These are phyloP conservation scores for Acer saccharum DNA, from an alignment of 345 rosid genomes.

Conservation along the genomic window DNA sequence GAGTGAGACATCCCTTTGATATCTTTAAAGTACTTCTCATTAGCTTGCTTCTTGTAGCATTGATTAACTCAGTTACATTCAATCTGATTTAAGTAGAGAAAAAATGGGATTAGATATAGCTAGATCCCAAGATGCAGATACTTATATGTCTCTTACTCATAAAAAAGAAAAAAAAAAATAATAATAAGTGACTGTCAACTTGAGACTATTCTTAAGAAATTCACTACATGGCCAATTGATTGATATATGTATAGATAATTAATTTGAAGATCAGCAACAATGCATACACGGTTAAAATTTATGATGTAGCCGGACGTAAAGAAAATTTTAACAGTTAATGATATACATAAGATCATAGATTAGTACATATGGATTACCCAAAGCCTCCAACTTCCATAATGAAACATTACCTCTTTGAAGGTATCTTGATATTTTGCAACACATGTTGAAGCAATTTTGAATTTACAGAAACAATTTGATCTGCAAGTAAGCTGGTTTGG, in stretches of 20 bases:
- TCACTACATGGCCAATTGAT: background rate
- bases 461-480: conserved; percentile 67
- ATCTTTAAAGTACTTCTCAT: conserved; percentile 45
- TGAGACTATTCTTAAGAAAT: background rate
- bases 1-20: conserved; percentile 39
- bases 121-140: background rate
- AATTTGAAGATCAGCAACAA: background rate
- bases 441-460: conserved; percentile 79
- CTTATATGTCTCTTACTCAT: background rate
- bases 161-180: background rate
- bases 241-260: background rate
- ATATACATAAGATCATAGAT: background rate
- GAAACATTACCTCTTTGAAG: conserved; percentile 56
- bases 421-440: conserved; percentile 49
- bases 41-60: conserved; percentile 34
- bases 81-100: conserved; percentile 46
- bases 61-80: conserved; percentile 45
- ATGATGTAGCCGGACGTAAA: background rate
- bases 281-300: background rate
- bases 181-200: background rate
- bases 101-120: conserved; percentile 14
- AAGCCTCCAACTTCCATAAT: background rate
- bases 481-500: conserved; percentile 65
- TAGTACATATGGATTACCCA: background rate
- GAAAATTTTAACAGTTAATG: background rate